Base-by-base conservation (phyloP, 179 eudicot genomes). In the Pouteria campechiana region DNA sequence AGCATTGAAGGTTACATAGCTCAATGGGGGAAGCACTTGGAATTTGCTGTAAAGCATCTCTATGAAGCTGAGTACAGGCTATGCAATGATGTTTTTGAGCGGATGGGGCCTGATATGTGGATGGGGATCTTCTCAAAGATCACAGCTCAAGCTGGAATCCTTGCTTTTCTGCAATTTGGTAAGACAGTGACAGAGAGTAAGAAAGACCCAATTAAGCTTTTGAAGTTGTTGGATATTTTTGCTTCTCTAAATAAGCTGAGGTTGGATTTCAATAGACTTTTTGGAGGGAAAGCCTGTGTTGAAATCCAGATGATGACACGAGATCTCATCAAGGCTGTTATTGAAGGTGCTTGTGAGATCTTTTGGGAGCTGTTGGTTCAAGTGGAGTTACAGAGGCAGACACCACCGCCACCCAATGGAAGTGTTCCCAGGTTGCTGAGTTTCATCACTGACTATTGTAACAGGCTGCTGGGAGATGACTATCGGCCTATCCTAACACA, bases 151-250 rank as follows among this genome's bases (percentile, higher is more conserved):
- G 98, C 98, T 2, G 96, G 98, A 40, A 79, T 90, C 30, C 68
- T 82, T 19, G 85, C 94, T 1, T 90, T 90, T 46, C 76, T 90
- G 50, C 94, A 82, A 21, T 90, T 90, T 54, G 98, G 98, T 39
- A 90, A 87, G 70, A 86, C 85, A 8, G 94, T 90, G n/a, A 67
- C 98, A 0, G 96, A 86, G 63, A 90, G 96, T 63, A 90, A 86
- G 70, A 86, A 90, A 51, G 98, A 90, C 46, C 98, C 98, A 30
- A 79, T 86, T 37, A 90, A 86, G 67, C 72, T 90, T 30, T 54
- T 90, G 52, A 90, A 90, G 57, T 70, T 90, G 52, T 64, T 90
- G 57, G 98, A 90, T 45, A 90, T 90, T 42, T 90, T 90, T 29
- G 63, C 87, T 3, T 82, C 98, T 20, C 61, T 90, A 58, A 90